These are phyloP conservation scores for Candida mesenterica DNA, from an alignment of 1,139 yeast species.

Conservation along the genomic window DNA sequence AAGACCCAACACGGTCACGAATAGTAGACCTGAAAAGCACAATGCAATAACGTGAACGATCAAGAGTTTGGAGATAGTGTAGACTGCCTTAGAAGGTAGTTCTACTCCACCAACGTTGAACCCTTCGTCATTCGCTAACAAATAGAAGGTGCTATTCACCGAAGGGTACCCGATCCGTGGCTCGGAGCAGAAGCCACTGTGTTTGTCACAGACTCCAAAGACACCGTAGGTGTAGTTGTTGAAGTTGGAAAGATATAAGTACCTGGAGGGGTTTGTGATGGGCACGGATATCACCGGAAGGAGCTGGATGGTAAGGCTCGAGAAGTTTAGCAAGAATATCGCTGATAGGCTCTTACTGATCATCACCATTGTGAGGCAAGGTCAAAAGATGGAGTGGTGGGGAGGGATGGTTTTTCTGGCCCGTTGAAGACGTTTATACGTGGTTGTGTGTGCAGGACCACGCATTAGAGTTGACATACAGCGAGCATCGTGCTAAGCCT, in stretches of 20 bases:
- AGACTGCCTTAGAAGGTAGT: constrained; percentile 42
- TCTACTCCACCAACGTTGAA: constrained; percentile 24
- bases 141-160: constrained; percentile 20
- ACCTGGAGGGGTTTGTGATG: constrained; percentile 25
- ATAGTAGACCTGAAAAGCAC: constrained; percentile 29
- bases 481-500: too few species aligned
- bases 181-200: constrained; percentile 26
- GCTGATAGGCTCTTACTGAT: constrained; percentile 30
- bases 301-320: constrained; percentile 38
- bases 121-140: constrained; percentile 11
- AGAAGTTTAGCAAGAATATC: constrained; percentile 19
- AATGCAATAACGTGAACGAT: constrained; percentile 48
- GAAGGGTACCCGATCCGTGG: constrained; percentile 42
- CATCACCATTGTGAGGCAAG: constrained; percentile 2
- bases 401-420: too few species aligned
- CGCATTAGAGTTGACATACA: too few species aligned
- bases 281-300: constrained; percentile 47
- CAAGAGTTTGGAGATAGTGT: constrained; percentile 41
- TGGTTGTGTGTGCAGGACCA: too few species aligned
- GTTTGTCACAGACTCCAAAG: constrained; percentile 41
- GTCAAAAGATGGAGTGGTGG: too few species aligned
- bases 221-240: constrained; percentile 42
- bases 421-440: too few species aligned
- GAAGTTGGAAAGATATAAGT: constrained; percentile 31
- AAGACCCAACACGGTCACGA: constrained; percentile 18